A percentile compares a stretch with the other conserved stretches of the same genome.
Evolutionary conservation across 805 yeast species (phyloP).

Genomic region (Brettanomyces custersianus): DNA sequence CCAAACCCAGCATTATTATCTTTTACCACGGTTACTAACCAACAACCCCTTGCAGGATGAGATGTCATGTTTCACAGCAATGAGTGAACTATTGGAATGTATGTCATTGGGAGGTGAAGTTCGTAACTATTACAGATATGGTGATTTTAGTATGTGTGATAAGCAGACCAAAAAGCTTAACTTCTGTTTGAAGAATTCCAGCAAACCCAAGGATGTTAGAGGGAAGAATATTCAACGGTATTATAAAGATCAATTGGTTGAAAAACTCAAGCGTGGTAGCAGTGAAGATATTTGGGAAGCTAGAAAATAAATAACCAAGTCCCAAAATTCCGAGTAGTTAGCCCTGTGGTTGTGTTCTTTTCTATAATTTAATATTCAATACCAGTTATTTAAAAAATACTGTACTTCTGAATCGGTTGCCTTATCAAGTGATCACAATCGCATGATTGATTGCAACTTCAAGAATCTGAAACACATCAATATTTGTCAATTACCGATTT

Average conservation of each 20-base stretch:
- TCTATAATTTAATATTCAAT: too few species aligned
- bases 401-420: not conserved
- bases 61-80: constrained; percentile 70
- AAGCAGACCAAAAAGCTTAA: constrained; percentile 65
- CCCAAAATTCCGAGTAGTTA: too few species aligned
- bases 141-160: constrained; percentile 64
- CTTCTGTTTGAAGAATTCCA: constrained; percentile 61
- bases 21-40: not conserved
- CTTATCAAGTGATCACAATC: too few species aligned
- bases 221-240: constrained; percentile 52
- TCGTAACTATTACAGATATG: constrained; percentile 75
- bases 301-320: constrained; percentile 7
- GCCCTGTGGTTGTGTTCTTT: not conserved
- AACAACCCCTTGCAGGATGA: constrained; percentile 20
- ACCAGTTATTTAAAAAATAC: not conserved
- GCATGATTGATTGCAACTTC: too few species aligned
- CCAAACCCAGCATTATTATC: not conserved
- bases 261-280: constrained; percentile 57
- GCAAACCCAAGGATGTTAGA: constrained; percentile 45
- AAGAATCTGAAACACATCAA: too few species aligned
- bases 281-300: constrained; percentile 81
- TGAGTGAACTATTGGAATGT: constrained; percentile 80
- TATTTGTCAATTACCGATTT: too few species aligned
- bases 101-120: constrained; percentile 88
- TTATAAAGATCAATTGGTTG: constrained; percentile 54